Percentiles rank a stretch among this genome's conserved stretches.
phyloP scores from a whole-genome alignment of 768 basidiomycete genomes.

The Myochromella boudieri region DNA sequence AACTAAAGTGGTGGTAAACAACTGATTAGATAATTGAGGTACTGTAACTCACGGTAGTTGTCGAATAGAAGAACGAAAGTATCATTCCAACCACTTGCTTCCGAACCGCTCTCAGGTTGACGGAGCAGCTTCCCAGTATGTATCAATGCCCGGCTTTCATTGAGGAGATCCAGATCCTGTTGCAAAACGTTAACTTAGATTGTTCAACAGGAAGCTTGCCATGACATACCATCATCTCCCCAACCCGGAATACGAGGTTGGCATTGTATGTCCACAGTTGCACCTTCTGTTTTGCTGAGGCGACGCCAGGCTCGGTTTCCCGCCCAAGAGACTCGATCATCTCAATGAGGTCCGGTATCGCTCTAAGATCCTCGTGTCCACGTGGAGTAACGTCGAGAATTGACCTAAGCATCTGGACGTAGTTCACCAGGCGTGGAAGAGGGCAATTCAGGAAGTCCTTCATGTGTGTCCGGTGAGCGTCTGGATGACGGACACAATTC shows the following conservation, averaged over 20 bases:
- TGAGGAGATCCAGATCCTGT: slow-evolving; percentile 84
- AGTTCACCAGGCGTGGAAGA: slow-evolving; percentile 84
- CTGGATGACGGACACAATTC: slow-evolving; percentile 60
- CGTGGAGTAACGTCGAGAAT: slow-evolving; percentile 78
- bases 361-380: slow-evolving; percentile 74
- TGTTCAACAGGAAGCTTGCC: neutral
- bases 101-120: slow-evolving; percentile 79
- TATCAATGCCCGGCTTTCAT: slow-evolving; percentile 82
- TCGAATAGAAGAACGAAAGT: slow-evolving; percentile 90
- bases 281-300: slow-evolving; percentile 84
- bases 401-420: slow-evolving; percentile 77
- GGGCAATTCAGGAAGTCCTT: slow-evolving; percentile 91
- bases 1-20: slow-evolving; percentile 43
- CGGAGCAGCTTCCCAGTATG: slow-evolving; percentile 80
- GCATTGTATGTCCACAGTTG: slow-evolving; percentile 84
- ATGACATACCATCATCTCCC: slow-evolving; percentile 60
- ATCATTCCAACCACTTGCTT: slow-evolving; percentile 81
- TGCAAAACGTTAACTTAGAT: neutral
- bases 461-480: slow-evolving; percentile 83
- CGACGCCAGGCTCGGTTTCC: slow-evolving; percentile 84
- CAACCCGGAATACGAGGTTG: slow-evolving; percentile 73
- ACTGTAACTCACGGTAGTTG: slow-evolving; percentile 73
- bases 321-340: slow-evolving; percentile 84
- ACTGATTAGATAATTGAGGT: neutral
- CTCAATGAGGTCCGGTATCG: slow-evolving; percentile 87